Base-by-base conservation (phyloP, 495 filamentous ascomycete species). In the Neurospora sp. region DNA sequence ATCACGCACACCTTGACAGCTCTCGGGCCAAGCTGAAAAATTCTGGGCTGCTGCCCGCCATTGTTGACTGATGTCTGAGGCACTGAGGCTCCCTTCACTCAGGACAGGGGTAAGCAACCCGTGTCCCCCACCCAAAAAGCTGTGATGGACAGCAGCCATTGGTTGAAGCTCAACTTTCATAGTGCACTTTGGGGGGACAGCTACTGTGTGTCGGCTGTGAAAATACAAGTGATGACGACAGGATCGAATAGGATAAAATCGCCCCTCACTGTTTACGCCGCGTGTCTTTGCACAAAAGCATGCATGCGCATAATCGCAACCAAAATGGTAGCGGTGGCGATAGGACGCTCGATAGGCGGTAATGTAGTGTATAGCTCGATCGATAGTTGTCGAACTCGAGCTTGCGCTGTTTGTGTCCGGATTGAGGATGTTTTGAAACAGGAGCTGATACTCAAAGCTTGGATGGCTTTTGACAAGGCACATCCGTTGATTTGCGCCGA, bases 41-140 rank as follows among this genome's bases (percentile, higher is more conserved):
- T 79, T 80, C 77, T 75, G 74, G 71, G 71, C 41, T 68, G 39
- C n/a, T 79, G 53, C 27, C 48, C 48, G 20, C 20, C 48, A 59
- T 59, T 59, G n/a, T 59, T 27, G 48, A 59, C 48, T 27, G 78
- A 76, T 80, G 78, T 80, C 77, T 81, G 76, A 78, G 78, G 79
- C 75, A 75, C 45, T 74, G 79, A 78, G 78, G 76, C 77, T 81
- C 79, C 42, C 68, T 69, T 74, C 27, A 65, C 53, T 65, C 27
- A 16, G 31, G 53, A 65, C 53, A 35, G 53, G 53, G 53, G 27
- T 65, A 65, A 65, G 27, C 53, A 65, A 65, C 53, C 53, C 53
- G 53, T 65, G 53, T 65, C 53, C 53, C 53, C 53, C 53, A 65
- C 53, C 27, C 27, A 35, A 35, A 65, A 65, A 65, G 53, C 27